A percentile compares a stretch with the other conserved stretches of the same genome.
phyloP scores from a whole-genome alignment of 2,329 filamentous ascomycete genomes.

The Cladosporium phlei region DNA sequence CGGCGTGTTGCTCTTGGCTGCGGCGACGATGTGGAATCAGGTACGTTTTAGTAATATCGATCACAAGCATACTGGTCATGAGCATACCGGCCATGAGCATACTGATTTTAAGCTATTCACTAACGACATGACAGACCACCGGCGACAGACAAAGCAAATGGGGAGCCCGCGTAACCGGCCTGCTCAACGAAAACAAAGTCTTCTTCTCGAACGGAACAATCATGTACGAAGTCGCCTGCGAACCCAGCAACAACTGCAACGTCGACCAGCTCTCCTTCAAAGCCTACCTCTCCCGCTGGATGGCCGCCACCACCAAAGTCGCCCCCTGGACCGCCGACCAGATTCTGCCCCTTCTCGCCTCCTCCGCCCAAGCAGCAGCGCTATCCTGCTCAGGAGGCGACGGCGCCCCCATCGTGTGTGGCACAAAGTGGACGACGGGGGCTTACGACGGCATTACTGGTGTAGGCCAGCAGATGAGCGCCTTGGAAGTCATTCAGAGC shows the following conservation, averaged over 20 bases:
- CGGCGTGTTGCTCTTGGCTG: conserved; percentile 45
- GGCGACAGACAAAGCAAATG: conserved; percentile 21
- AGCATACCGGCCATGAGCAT: too few relatives aligned
- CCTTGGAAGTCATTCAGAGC: conserved; percentile 44
- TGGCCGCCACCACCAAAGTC: conserved; percentile 53
- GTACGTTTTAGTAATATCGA: conserved; percentile 3
- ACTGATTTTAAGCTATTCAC: background rate
- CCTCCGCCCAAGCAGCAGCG: conserved; percentile 53
- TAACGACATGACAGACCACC: conserved; percentile 21
- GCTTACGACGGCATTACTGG: conserved; percentile 43
- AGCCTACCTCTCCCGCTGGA: conserved; percentile 41
- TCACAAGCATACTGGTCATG: too few relatives aligned
- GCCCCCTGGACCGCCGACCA: conserved; percentile 51
- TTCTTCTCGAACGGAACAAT: conserved; percentile 36
- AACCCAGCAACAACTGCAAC: conserved; percentile 38
- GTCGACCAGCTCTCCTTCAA: conserved; percentile 41
- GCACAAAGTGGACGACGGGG: conserved; percentile 38
- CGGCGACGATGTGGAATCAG: conserved; percentile 45
- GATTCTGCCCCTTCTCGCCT: conserved; percentile 49
- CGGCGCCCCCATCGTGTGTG: conserved; percentile 43
- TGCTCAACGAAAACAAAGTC: conserved; percentile 29
- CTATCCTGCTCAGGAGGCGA: conserved; percentile 48
- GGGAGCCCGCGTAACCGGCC: conserved; percentile 21
- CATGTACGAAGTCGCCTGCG: conserved; percentile 43
- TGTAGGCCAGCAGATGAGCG: conserved; percentile 53